A percentile compares a stretch with the other conserved stretches of the same genome.
phyloP scores from a whole-genome alignment of 805 yeast species.

The Zygotorulaspora chibaensis region DNA sequence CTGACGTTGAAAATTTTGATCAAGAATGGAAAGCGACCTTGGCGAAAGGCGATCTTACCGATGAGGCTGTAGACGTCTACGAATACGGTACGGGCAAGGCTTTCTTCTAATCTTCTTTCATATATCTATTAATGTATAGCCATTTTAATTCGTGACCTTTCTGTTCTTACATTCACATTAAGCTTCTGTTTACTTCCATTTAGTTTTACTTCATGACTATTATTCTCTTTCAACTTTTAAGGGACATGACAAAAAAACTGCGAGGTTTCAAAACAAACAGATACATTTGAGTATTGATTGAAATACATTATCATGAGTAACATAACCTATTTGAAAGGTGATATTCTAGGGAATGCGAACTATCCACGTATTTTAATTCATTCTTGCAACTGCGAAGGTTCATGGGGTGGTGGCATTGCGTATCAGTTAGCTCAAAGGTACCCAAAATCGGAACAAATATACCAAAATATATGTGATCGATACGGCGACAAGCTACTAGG shows the following conservation, averaged over 20 bases:
- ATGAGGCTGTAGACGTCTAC: constrained; percentile 16
- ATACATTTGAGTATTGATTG: too few relatives aligned
- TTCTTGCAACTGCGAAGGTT: constrained; percentile 73
- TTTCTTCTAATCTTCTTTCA: constrained; percentile 8
- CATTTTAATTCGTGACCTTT: neutral
- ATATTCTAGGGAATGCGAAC: constrained; percentile 12
- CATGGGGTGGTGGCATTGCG: constrained; percentile 88
- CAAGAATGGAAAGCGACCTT: constrained; percentile 29
- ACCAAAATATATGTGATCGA: constrained; percentile 33
- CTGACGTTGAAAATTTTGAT: constrained; percentile 61
- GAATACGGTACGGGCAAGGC: constrained; percentile 16
- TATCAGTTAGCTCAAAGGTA: constrained; percentile 47
- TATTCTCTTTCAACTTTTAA: too few relatives aligned
- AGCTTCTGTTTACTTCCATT: neutral
- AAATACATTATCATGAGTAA: constrained; percentile 13
- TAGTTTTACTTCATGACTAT: neutral
- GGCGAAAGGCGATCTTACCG: constrained; percentile 16
- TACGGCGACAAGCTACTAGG: constrained; percentile 43
- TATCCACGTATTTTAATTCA: constrained; percentile 56
- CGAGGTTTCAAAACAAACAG: too few relatives aligned
- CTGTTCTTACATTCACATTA: too few relatives aligned
- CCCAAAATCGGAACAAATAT: constrained; percentile 53
- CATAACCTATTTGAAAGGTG: constrained; percentile 20
- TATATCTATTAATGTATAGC: neutral
- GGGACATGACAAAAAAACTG: too few relatives aligned